phyloP scores from a whole-genome alignment of 1,284 basidiomycete species.

The Moniliophthora roreri region DNA sequence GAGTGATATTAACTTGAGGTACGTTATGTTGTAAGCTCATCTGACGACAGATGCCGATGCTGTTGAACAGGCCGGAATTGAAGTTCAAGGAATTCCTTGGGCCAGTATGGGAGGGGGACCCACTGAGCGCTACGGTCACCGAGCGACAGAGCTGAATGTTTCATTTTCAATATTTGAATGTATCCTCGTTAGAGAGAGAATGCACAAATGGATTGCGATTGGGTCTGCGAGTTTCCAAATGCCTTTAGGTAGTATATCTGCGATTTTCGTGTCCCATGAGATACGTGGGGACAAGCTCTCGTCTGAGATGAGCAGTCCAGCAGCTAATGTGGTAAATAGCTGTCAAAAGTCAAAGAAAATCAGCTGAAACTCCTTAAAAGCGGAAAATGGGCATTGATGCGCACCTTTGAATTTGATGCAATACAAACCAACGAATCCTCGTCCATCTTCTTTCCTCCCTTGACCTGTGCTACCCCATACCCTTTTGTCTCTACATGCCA shows the following conservation, averaged over 20 bases:
- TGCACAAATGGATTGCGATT: too few species aligned
- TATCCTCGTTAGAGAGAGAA: too few species aligned
- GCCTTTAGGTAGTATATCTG: conserved; percentile 16
- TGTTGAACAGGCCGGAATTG: background rate
- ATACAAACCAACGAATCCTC: conserved; percentile 9
- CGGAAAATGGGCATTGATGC: conserved; percentile 13
- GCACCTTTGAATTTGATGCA: conserved; percentile 14
- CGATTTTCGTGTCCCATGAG: conserved; percentile 22
- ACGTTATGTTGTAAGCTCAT: background rate
- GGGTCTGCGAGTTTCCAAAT: too few species aligned
- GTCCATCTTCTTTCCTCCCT: background rate
- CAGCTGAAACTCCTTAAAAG: conserved; percentile 20
- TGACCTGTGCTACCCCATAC: conserved; percentile 3
- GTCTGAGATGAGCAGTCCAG: conserved; percentile 24
- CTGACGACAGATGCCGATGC: background rate
- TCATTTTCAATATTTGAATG: too few species aligned
- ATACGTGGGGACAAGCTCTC: conserved; percentile 17
- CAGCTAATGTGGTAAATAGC: conserved; percentile 20
- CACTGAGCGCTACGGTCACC: too few species aligned
- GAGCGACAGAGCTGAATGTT: too few species aligned
- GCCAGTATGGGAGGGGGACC: too few species aligned
- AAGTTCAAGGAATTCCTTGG: too few species aligned
- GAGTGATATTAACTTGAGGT: background rate
- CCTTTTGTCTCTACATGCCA: conserved; percentile 6
- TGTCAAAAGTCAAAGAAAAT: conserved; percentile 34